phyloP scores from a whole-genome alignment of 179 eudicot species.

The Beta macrorhiza region DNA sequence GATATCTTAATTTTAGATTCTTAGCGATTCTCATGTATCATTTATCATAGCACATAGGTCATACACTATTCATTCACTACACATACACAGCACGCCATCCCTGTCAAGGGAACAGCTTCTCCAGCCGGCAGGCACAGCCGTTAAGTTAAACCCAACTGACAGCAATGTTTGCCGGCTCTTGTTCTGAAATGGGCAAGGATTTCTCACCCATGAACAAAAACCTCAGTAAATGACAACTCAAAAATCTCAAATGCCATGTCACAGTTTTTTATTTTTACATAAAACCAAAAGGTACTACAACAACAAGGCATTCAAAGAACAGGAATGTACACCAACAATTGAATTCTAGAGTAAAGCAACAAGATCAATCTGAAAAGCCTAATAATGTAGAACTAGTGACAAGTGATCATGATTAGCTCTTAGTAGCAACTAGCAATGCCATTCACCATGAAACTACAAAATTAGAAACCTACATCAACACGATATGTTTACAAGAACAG shows the following conservation, averaged over 20 bases:
- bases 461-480: background rate
- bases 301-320: background rate
- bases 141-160: too few relatives aligned
- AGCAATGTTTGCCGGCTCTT: too few relatives aligned
- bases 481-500: background rate
- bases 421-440: background rate
- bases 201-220: background rate
- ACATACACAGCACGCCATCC: too few relatives aligned
- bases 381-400: constrained; percentile 1
- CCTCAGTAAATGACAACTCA: background rate
- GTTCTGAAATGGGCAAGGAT: background rate
- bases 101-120: too few relatives aligned
- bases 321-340: constrained; percentile 6
- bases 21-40: too few relatives aligned
- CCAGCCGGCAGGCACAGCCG: too few relatives aligned
- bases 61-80: too few relatives aligned
- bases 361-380: constrained; percentile 8
- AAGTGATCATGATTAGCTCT: background rate
- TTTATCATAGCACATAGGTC: too few relatives aligned
- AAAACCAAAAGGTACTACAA: background rate
- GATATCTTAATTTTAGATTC: too few relatives aligned
- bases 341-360: background rate
- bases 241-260: background rate
- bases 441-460: constrained; percentile 1
- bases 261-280: background rate